Evolutionary conservation across 352 stramenopile species (phyloP).

Genomic region (Phytopythium cucurbitacearum): DNA sequence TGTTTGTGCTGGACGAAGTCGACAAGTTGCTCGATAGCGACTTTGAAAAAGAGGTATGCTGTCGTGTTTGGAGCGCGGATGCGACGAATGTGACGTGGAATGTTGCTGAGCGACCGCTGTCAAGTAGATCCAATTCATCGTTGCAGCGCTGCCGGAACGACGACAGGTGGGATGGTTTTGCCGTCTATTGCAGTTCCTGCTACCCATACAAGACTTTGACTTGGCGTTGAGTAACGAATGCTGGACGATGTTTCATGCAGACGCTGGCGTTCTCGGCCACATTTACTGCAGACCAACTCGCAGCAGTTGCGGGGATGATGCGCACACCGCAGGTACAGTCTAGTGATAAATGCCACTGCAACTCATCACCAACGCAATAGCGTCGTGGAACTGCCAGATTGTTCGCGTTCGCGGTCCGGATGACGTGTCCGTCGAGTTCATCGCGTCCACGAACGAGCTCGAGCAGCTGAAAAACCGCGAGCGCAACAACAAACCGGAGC

Average conservation of each 20-base stretch:
- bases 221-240: not conserved
- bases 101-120: not conserved
- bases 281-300: constrained; percentile 66
- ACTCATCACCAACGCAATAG: too few species aligned
- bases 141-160: constrained; percentile 41
- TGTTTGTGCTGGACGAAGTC: constrained; percentile 78
- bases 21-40: constrained; percentile 73
- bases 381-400: constrained; percentile 23
- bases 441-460: constrained; percentile 38
- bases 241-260: constrained; percentile 12
- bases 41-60: constrained; percentile 55
- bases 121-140: constrained; percentile 56
- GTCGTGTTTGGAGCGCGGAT: not conserved
- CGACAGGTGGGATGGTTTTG: constrained; percentile 33
- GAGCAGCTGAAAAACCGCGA: constrained; percentile 47
- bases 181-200: not conserved
- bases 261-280: constrained; percentile 77
- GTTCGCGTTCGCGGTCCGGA: constrained; percentile 53
- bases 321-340: constrained; percentile 47
- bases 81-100: not conserved
- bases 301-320: constrained; percentile 44
- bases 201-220: not conserved
- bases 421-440: constrained; percentile 64
- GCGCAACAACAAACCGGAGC: constrained; percentile 36
- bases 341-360: not conserved